Evolutionary conservation across 371 early-diverging fungal genomes (phyloP).

Genomic region (Rhizopus sp.): DNA sequence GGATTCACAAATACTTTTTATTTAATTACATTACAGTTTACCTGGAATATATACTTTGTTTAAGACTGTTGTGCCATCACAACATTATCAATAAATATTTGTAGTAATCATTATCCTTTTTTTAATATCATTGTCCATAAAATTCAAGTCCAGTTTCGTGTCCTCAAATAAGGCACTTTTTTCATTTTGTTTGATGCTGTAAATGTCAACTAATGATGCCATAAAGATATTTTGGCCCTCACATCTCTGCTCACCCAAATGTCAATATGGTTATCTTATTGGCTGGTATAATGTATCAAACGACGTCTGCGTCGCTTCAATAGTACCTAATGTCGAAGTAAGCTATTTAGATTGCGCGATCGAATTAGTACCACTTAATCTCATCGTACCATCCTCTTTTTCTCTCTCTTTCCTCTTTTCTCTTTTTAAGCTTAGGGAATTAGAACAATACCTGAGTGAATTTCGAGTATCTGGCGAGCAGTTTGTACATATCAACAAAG

Average conservation of each 20-base stretch:
- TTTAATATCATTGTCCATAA: not conserved
- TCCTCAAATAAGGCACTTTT: not conserved
- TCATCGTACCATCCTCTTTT: not conserved
- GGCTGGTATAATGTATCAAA: slow-evolving; percentile 40
- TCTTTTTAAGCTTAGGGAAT: slow-evolving; percentile 28
- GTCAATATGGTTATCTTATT: slow-evolving; percentile 35
- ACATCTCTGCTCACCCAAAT: slow-evolving; percentile 39
- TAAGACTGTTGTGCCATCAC: no score
- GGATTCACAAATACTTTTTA: no score
- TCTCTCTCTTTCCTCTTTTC: not conserved
- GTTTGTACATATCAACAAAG: slow-evolving; percentile 36
- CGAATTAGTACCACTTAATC: not conserved
- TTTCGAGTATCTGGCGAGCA: slow-evolving; percentile 34
- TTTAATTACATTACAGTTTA: no score
- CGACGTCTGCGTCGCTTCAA: slow-evolving; percentile 42
- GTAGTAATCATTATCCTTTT: not conserved
- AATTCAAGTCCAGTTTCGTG: not conserved
- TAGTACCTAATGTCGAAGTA: slow-evolving; percentile 36
- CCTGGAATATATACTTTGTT: no score
- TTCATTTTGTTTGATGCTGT: not conserved
- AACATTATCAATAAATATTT: no score
- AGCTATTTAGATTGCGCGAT: not conserved
- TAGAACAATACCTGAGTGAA: slow-evolving; percentile 24
- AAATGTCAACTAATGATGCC: slow-evolving; percentile 22
- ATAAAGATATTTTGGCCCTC: slow-evolving; percentile 53